phyloP scores from a whole-genome alignment of 495 filamentous ascomycete species.

The Articulospora tetracladia region DNA sequence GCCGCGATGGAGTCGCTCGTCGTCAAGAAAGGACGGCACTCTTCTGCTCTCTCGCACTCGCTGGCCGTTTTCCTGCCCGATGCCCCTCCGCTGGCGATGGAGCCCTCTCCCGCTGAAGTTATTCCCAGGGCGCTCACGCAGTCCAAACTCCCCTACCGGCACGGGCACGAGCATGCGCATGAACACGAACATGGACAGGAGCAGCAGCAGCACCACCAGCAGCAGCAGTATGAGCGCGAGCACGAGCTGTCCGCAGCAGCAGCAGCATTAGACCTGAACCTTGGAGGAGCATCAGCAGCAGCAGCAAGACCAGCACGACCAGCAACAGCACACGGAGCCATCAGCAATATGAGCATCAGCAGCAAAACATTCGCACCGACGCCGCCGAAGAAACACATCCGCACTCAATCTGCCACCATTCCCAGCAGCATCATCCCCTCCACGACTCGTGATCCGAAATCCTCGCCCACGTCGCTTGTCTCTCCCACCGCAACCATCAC shows the following conservation, averaged over 20 bases:
- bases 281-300: too few species aligned
- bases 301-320: too few species aligned
- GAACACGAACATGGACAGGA: not conserved
- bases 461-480: not conserved
- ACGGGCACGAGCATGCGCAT: not conserved
- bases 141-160: not conserved
- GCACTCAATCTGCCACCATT: not conserved
- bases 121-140: not conserved
- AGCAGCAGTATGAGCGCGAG: too few species aligned
- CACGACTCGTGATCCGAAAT: not conserved
- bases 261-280: too few species aligned
- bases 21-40: not conserved
- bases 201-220: not conserved
- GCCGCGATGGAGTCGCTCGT: not conserved
- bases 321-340: too few species aligned
- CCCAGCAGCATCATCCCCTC: not conserved
- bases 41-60: not conserved
- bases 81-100: not conserved
- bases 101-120: not conserved
- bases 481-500: not conserved
- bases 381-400: not conserved
- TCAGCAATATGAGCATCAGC: not conserved
- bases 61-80: not conserved
- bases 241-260: too few species aligned
- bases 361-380: not conserved